These are phyloP conservation scores for Paramecium sonneborni DNA, from an alignment of 73 alveolate genomes.

Conservation along the genomic window DNA sequence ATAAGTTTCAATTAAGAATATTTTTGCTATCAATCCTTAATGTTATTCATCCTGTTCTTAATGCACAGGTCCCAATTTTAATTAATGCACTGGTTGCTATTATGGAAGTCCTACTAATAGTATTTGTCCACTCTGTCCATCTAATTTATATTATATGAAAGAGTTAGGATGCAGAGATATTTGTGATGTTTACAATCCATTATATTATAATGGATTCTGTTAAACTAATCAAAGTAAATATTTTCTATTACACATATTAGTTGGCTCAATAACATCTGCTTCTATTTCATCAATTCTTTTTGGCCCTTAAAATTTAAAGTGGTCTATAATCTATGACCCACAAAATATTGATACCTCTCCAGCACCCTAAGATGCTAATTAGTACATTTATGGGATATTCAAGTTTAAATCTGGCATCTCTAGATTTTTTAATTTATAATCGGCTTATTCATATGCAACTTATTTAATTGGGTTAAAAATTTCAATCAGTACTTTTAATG, in stretches of 20 bases:
- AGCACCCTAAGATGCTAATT: background rate
- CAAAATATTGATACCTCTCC: background rate
- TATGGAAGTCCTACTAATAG: background rate
- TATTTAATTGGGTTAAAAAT: background rate
- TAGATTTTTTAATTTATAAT: background rate
- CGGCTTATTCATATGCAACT: background rate
- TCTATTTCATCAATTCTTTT: background rate
- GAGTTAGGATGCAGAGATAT: background rate
- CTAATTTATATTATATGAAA: background rate
- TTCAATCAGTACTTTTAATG: background rate
- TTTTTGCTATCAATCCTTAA: background rate
- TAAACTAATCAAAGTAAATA: background rate
- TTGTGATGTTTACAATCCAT: background rate
- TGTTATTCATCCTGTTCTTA: background rate
- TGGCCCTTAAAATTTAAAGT: background rate
- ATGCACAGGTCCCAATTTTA: background rate
- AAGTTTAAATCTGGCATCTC: background rate
- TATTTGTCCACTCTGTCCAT: background rate
- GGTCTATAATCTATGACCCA: background rate
- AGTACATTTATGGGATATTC: background rate
- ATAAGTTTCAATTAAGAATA: background rate
- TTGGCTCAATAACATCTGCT: background rate
- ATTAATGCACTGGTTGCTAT: background rate
- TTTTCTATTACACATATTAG: background rate
- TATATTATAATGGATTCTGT: background rate